phyloP scores from a whole-genome alignment of 495 filamentous ascomycete genomes.

The Evernia prunastri region DNA sequence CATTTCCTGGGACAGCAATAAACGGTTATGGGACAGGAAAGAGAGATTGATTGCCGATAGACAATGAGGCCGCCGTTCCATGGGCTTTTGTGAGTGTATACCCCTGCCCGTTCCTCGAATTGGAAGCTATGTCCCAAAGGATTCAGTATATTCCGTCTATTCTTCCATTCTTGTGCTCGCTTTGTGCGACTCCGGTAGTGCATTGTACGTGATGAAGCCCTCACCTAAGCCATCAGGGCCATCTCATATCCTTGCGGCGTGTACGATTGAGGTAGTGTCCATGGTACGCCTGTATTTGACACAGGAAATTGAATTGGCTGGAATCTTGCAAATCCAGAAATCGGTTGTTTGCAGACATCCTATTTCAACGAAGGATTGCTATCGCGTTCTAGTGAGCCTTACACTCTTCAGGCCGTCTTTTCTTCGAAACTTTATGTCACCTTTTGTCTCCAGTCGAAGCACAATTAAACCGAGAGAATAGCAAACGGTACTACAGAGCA shows the following conservation, averaged over 20 bases:
- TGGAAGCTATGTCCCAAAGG: neutral
- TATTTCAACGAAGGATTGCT: neutral
- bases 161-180: neutral
- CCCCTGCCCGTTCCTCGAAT: neutral
- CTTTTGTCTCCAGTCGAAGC: neutral
- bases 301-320: neutral
- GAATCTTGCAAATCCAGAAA: neutral
- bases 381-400: neutral
- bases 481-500: neutral
- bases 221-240: neutral
- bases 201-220: neutral
- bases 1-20: constrained; percentile 30
- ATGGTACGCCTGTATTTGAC: neutral
- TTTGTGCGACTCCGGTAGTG: neutral
- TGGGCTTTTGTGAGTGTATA: neutral
- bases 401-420: neutral
- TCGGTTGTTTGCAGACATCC: neutral
- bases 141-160: neutral
- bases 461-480: neutral
- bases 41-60: constrained; percentile 41
- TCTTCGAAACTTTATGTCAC: neutral
- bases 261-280: neutral
- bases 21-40: constrained; percentile 52
- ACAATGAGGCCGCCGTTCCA: neutral
- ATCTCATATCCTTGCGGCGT: neutral